A percentile compares a stretch with the other conserved stretches of the same genome.
These are phyloP conservation scores for Petunia secreta DNA, from an alignment of 257 asterid species.

Conservation along the genomic window DNA sequence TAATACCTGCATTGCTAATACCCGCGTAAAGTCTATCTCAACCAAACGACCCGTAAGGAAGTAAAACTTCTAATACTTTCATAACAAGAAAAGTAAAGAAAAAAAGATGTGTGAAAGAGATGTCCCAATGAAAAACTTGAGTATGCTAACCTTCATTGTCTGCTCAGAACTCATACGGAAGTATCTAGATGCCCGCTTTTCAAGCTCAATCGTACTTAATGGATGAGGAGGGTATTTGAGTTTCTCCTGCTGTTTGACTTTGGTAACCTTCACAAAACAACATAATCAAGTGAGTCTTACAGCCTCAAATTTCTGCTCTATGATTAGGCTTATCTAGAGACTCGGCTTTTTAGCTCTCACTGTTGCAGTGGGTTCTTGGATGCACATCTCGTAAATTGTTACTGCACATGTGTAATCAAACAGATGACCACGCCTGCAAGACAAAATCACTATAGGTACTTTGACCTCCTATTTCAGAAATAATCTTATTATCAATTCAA, in stretches of 20 bases:
- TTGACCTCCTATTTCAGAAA: slow-evolving; percentile 21
- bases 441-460: slow-evolving; percentile 27
- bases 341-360: slow-evolving; percentile 53
- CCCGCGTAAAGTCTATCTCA: too few species aligned
- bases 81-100: slow-evolving; percentile 22
- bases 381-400: slow-evolving; percentile 85
- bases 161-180: slow-evolving; percentile 92
- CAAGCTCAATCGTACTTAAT: slow-evolving; percentile 94
- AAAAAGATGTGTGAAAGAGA: slow-evolving; percentile 11
- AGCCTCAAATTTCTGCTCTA: slow-evolving; percentile 26
- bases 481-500: slow-evolving; percentile 23
- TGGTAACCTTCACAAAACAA: slow-evolving; percentile 61
- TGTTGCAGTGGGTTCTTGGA: slow-evolving; percentile 81
- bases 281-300: slow-evolving; percentile 29
- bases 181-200: slow-evolving; percentile 98
- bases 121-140: slow-evolving; percentile 28
- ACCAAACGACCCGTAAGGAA: not conserved
- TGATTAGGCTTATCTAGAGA: slow-evolving; percentile 21
- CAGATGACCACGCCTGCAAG: slow-evolving; percentile 93
- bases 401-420: slow-evolving; percentile 93
- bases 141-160: slow-evolving; percentile 82
- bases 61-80: slow-evolving; percentile 5
- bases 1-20: too few species aligned
- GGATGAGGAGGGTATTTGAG: slow-evolving; percentile 94
- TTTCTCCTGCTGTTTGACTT: slow-evolving; percentile 75